A percentile compares a stretch with the other conserved stretches of the same genome.
Evolutionary conservation across 805 yeast species (phyloP).

Genomic region (Citeromyces matritensis): DNA sequence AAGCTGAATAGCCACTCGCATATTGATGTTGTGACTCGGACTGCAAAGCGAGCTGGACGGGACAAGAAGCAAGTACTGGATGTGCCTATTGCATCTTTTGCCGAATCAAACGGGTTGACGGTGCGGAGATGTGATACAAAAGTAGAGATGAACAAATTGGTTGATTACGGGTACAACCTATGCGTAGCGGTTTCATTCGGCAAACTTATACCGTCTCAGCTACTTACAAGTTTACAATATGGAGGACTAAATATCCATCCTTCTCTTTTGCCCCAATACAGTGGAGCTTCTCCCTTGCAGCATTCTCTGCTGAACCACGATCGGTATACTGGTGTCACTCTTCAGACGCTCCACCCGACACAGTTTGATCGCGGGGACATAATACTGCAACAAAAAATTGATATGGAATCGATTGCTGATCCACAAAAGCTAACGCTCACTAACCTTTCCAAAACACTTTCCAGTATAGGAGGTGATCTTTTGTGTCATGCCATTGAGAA

Average conservation of each 20-base stretch:
- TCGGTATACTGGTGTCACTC: conserved; percentile 60
- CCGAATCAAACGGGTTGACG: conserved; percentile 16
- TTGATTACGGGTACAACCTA: conserved; percentile 27
- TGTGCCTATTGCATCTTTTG: conserved; percentile 35
- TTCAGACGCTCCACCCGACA: conserved; percentile 82
- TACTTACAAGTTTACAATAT: conserved; percentile 28
- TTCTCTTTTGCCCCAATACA: conserved; percentile 63
- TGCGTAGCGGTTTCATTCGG: conserved; percentile 94
- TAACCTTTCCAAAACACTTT: conserved; percentile 34
- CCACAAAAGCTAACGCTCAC: conserved; percentile 13
- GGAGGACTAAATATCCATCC: conserved; percentile 93
- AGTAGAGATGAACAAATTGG: conserved; percentile 18
- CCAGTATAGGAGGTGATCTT: conserved; percentile 44
- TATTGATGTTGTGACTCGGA: conserved; percentile 43
- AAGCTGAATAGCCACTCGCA: background rate
- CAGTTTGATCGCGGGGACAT: conserved; percentile 73
- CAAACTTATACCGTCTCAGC: conserved; percentile 49
- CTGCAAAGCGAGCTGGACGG: conserved; percentile 53
- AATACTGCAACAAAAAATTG: conserved; percentile 35
- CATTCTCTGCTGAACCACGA: conserved; percentile 56
- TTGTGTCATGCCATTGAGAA: conserved; percentile 27
- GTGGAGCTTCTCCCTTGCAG: conserved; percentile 89
- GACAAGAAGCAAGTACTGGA: conserved; percentile 27
- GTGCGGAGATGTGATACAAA: conserved; percentile 36
- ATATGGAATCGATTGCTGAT: conserved; percentile 14